Evolutionary conservation across 2,329 filamentous ascomycete genomes (phyloP), one percentile per base, ranked within the genome.

Genomic region (Emergomyces africanus): DNA sequence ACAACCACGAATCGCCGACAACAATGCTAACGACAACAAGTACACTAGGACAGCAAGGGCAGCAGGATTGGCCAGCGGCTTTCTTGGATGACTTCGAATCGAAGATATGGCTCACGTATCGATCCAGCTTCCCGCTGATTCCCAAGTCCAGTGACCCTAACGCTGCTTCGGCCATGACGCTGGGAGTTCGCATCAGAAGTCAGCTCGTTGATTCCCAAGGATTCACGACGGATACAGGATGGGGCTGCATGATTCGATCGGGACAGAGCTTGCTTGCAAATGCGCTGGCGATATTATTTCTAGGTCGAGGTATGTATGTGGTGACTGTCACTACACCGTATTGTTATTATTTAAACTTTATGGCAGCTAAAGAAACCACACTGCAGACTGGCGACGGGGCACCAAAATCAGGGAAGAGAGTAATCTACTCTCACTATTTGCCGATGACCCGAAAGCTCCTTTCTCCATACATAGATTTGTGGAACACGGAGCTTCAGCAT

Each of bases 191-290:
- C 56, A 78, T 97, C 65, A 88, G 90, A 68, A 91, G 80, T 58
- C 87, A 90, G 68, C 76, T 97, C 5, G 81, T 83, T 12, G 89
- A 96, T 54, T 83, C 89, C 60, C 80, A 80, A 30, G 90, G 89
- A 4, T 99, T 97, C 73, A 88, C 89, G 12, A 92, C 90, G 1
- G 94, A 99, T 71, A 91, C 89, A 10, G 94, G 94, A 57, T 99
- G 95, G 90, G 94, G 94, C 0, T 99, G 94, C 70, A 99, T 99
- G 94, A 97, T 99, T 66, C 81, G 94, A 61, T 96, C 92, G 5
- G 94, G 94, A 3, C 94, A 99, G 76, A 92, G 89, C 68, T 79
- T 99, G 30, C 78, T 99, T 48, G 92, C 92, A 50, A 99, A 97
- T 72, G 81, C 92, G 1, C 78, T 97, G 66, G 75, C 83, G 20